A percentile compares a stretch with the other conserved stretches of the same genome.
Evolutionary conservation across 495 filamentous ascomycete genomes (phyloP).

Genomic region (Paragyromitra xinjiangensis): DNA sequence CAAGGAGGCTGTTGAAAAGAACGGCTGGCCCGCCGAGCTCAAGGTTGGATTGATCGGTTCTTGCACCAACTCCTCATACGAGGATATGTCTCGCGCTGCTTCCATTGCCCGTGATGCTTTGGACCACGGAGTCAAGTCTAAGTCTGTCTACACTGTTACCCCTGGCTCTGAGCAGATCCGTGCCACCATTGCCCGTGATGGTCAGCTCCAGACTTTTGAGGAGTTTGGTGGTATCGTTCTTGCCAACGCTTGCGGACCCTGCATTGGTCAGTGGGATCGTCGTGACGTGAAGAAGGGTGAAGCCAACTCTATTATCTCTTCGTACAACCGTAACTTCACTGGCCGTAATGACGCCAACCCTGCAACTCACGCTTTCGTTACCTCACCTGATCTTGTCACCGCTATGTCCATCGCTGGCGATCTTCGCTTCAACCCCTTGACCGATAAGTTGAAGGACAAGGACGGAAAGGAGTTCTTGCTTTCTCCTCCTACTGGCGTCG

Average conservation of each 20-base stretch:
- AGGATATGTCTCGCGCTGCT: slow-evolving; percentile 96
- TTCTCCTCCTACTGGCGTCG: slow-evolving; percentile 77
- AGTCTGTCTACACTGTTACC: slow-evolving; percentile 92
- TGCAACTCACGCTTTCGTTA: slow-evolving; percentile 96
- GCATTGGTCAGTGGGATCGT: slow-evolving; percentile 90
- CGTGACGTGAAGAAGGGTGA: slow-evolving; percentile 95
- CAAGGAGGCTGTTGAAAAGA: slow-evolving; percentile 88
- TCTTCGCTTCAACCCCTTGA: slow-evolving; percentile 96
- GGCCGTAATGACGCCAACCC: slow-evolving; percentile 99
- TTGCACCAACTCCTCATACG: slow-evolving; percentile 99
- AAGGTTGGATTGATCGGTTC: slow-evolving; percentile 97
- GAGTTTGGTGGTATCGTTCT: slow-evolving; percentile 96
- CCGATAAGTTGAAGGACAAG: slow-evolving; percentile 91
- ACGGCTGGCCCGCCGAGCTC: slow-evolving; percentile 96
- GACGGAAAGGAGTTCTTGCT: slow-evolving; percentile 97
- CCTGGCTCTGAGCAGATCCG: slow-evolving; percentile 98
- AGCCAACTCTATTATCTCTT: slow-evolving; percentile 93
- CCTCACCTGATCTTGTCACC: slow-evolving; percentile 96
- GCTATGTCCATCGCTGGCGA: slow-evolving; percentile 89
- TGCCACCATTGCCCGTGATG: slow-evolving; percentile 92
- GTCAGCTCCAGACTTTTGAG: slow-evolving; percentile 94
- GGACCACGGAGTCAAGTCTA: slow-evolving; percentile 91
- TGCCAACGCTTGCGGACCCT: slow-evolving; percentile 91
- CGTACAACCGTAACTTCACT: slow-evolving; percentile 99
- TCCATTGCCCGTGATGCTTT: slow-evolving; percentile 95